Conservation (phyloP, 2,329 filamentous ascomycete genomes). For the Epichloe glyceriae region DNA sequence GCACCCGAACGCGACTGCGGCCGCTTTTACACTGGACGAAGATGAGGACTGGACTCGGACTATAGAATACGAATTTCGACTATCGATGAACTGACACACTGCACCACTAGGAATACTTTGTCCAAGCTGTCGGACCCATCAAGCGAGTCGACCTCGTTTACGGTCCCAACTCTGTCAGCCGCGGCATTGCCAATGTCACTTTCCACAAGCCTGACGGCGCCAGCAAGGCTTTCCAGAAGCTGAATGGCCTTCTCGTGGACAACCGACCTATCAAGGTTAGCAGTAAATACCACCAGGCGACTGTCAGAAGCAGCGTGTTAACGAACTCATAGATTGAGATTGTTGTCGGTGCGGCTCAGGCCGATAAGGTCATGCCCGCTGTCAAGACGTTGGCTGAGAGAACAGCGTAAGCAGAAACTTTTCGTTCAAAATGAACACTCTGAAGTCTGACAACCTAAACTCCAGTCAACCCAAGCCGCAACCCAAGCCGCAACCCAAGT, state of each 20-base stretch:
- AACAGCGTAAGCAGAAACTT: constrained; percentile 42
- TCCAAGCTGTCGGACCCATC: constrained; percentile 73
- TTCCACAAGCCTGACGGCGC: constrained; percentile 75
- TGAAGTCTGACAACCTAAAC: constrained; percentile 1
- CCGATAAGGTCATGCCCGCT: constrained; percentile 51
- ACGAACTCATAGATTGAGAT: constrained; percentile 61
- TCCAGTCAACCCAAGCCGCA: constrained; percentile 22
- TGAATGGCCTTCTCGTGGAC: constrained; percentile 87
- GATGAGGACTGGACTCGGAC: constrained; percentile 18
- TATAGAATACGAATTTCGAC: constrained; percentile 9
- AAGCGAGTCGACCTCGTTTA: constrained; percentile 88
- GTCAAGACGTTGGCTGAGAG: constrained; percentile 70
- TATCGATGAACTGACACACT: constrained; percentile 52
- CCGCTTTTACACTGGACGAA: constrained; percentile 12
- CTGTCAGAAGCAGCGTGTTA: constrained; percentile 8
- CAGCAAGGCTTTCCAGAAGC: constrained; percentile 65
- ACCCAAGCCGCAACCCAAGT: constrained; percentile 53
- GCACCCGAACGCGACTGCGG: constrained; percentile 4
- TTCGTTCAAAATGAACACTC: neutral
- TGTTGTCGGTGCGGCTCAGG: constrained; percentile 64
- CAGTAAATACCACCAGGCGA: neutral
- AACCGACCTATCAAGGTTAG: constrained; percentile 74
- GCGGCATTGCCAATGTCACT: constrained; percentile 80
- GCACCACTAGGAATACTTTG: constrained; percentile 85
- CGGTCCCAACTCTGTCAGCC: constrained; percentile 81